Base-by-base conservation (phyloP, 768 basidiomycete genomes). In the Rhizopogon vinicolor region DNA sequence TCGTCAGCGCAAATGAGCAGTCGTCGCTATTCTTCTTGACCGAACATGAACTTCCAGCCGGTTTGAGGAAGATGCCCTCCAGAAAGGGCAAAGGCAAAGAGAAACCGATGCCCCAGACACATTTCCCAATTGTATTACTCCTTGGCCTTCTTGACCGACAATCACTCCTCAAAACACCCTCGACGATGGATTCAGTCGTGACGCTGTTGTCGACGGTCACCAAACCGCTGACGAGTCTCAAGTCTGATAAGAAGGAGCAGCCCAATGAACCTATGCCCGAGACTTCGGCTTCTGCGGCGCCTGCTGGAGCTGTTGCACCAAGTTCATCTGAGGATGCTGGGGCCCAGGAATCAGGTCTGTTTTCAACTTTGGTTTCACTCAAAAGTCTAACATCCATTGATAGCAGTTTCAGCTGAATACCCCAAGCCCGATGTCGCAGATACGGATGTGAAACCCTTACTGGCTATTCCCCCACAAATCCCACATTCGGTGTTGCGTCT, bases 31-130 rank as follows among this genome's bases (percentile, higher is more conserved):
- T 95, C 80, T 98, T 99, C 84, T 78, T 99, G 57, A 91, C 87
- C 1, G 97, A 99, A 70, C 93, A 98, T 61, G 97, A 99, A 60
- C 76, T 93, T 35, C 87, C 89, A 6, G 79, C 78, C n/a, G 87
- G 89, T 44, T 78, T 95, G 14, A 84, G 85, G 59, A 82, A 85
- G 60, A 70, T 77, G 12, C 71, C 78, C 7, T 81, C 82, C 18
- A 91, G 89, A 72, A 97, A 97, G 70, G 94, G 93, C 8, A 98
- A 97, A 71, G 95, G 93, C 19, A 98, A 97, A 69, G 95, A 98
- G 67, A 93, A 89, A 64, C 87, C 86, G 61, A 74, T 75, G 3
- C 77, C 88, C 0, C 89, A 90, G 63, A 87, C 87, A 0, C 89
- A 95, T 61, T 97, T 89, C 68, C 96, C 96, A 5, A 86, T 99